These are phyloP conservation scores for Chenopodium quinoa DNA, from an alignment of 148 eudicot species.

Conservation along the genomic window DNA sequence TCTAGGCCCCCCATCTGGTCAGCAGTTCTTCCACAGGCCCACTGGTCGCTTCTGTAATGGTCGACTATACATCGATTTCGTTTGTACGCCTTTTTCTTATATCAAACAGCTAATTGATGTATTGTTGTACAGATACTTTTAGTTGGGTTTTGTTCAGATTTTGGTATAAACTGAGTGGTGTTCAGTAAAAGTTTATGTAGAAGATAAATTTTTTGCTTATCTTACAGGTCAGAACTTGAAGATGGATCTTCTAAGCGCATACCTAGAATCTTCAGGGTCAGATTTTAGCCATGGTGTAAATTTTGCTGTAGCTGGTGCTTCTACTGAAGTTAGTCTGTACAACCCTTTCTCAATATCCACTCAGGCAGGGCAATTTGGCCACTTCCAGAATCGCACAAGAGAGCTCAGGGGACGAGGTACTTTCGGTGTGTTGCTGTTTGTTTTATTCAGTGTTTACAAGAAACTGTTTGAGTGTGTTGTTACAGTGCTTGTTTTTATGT, in stretches of 20 bases:
- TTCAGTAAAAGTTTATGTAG: not conserved
- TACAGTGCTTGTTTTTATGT: not conserved
- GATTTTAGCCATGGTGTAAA: slow-evolving; percentile 33
- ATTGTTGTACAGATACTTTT: not conserved
- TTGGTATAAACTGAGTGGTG: not conserved
- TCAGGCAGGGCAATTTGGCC: slow-evolving; percentile 34
- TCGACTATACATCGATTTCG: slow-evolving; percentile 51
- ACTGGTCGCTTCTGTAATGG: slow-evolving; percentile 51
- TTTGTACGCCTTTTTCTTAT: slow-evolving; percentile 28
- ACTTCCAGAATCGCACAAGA: slow-evolving; percentile 35
- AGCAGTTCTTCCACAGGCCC: slow-evolving; percentile 40
- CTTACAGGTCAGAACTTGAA: slow-evolving; percentile 32
- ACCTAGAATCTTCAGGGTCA: slow-evolving; percentile 36
- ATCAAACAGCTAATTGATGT: not conserved
- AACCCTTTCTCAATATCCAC: slow-evolving; percentile 27
- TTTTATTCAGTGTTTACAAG: not conserved
- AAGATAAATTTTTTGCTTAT: not conserved
- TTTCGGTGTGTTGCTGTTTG: not conserved
- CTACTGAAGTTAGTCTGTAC: slow-evolving; percentile 28
- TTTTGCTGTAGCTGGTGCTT: slow-evolving; percentile 36
- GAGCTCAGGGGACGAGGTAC: slow-evolving; percentile 33
- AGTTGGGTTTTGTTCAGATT: not conserved
- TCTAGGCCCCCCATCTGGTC: slow-evolving; percentile 43
- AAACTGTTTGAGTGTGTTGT: not conserved
- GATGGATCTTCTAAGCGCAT: slow-evolving; percentile 26